Percentiles rank a stretch among this genome's conserved stretches.
Evolutionary conservation across 768 basidiomycete species (phyloP).

Genomic region (Leccinum subgranulosum): DNA sequence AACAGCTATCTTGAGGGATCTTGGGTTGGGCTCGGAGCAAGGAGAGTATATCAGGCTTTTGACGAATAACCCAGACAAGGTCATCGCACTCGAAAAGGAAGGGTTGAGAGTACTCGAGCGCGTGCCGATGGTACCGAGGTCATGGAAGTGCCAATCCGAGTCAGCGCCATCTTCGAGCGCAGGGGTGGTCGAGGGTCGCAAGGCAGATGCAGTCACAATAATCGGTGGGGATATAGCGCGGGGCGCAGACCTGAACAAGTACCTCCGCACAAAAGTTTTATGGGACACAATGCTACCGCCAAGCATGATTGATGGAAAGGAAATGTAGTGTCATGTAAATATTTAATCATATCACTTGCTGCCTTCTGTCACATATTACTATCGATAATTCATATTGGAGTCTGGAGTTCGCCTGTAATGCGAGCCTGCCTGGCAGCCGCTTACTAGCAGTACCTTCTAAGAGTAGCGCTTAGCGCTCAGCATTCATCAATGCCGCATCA

Average conservation of each 20-base stretch:
- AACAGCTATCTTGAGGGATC: constrained; percentile 82
- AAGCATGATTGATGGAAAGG: constrained; percentile 14
- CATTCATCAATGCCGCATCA: no score
- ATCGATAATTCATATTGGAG: no score
- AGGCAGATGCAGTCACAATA: constrained; percentile 70
- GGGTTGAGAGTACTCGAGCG: constrained; percentile 77
- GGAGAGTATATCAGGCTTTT: constrained; percentile 69
- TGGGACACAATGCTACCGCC: constrained; percentile 92
- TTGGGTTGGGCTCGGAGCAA: constrained; percentile 63
- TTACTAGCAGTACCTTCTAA: no score
- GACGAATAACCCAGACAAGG: constrained; percentile 99
- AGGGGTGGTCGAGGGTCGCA: constrained; percentile 26
- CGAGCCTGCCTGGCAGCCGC: no score
- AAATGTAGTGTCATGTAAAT: background rate
- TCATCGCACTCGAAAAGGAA: constrained; percentile 81
- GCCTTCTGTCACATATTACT: no score
- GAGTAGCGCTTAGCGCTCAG: no score
- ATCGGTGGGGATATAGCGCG: constrained; percentile 75
- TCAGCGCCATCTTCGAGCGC: background rate
- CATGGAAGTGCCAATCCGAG: constrained; percentile 52
- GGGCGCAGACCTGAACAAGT: constrained; percentile 90
- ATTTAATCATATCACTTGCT: no score
- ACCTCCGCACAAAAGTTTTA: constrained; percentile 96
- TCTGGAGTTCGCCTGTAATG: no score
- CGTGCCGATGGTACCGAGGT: constrained; percentile 91